phyloP scores from a whole-genome alignment of 2,329 filamentous ascomycete species.

The Diaporthe ilicicola region DNA sequence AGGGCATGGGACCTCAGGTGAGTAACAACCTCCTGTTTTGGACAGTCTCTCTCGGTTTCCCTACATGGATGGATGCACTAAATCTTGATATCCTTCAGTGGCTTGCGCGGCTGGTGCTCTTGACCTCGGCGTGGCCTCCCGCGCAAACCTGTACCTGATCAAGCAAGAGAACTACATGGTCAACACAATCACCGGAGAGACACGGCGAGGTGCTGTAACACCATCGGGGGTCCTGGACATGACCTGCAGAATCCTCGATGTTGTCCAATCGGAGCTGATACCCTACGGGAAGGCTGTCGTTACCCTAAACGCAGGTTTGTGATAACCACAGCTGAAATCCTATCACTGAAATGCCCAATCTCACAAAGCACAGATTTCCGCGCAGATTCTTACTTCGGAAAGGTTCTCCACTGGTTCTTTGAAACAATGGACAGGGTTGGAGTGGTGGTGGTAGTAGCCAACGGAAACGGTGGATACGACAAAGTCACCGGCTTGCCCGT shows the following conservation, averaged over 20 bases:
- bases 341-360: background rate
- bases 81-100: background rate
- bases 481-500: background rate
- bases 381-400: background rate
- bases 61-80: background rate
- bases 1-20: slow-evolving; percentile 13
- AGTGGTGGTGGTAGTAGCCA: background rate
- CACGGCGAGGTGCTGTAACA: background rate
- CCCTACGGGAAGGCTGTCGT: background rate
- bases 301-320: background rate
- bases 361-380: background rate
- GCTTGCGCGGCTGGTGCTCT: slow-evolving; percentile 8
- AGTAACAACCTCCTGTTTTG: background rate
- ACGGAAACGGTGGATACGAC: slow-evolving; percentile 7
- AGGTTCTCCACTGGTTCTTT: background rate
- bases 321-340: background rate
- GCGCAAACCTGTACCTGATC: slow-evolving; percentile 15
- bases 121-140: background rate
- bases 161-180: background rate
- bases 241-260: background rate
- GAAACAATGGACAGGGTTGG: background rate
- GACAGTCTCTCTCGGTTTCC: background rate
- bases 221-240: background rate
- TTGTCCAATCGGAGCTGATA: background rate
- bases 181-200: background rate